Percentiles rank a stretch among this genome's conserved stretches.
Evolutionary conservation across 2,329 filamentous ascomycete genomes (phyloP).

Genomic region (Colletotrichum limetticola): DNA sequence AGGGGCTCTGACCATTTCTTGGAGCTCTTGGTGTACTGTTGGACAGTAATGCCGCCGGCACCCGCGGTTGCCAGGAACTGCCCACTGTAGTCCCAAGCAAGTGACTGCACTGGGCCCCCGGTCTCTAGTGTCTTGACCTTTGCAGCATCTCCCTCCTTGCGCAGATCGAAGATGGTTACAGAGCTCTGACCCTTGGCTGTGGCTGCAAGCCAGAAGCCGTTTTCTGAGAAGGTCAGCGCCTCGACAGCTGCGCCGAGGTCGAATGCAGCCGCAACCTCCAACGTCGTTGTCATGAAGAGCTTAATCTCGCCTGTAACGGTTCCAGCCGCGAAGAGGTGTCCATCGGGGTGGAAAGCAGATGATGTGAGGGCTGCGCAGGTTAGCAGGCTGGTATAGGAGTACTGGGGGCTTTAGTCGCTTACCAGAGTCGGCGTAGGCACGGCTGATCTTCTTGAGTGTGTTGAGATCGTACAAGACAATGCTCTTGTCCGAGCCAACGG

Average conservation of each 20-base stretch:
- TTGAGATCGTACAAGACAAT: conserved; percentile 88
- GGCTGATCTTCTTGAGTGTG: conserved; percentile 74
- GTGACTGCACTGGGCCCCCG: conserved; percentile 78
- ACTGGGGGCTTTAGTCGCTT: background rate
- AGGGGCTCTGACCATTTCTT: conserved; percentile 93
- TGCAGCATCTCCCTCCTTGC: conserved; percentile 87
- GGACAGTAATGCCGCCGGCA: conserved; percentile 82
- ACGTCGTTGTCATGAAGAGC: conserved; percentile 87
- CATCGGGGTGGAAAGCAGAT: conserved; percentile 93
- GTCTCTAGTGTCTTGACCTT: conserved; percentile 87
- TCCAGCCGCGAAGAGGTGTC: conserved; percentile 90
- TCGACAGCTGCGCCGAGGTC: conserved; percentile 75
- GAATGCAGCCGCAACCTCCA: conserved; percentile 81
- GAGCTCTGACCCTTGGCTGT: conserved; percentile 80
- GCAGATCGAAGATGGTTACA: conserved; percentile 90
- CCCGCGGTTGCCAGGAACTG: conserved; percentile 90
- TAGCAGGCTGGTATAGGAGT: conserved; percentile 38
- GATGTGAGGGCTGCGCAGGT: conserved; percentile 72
- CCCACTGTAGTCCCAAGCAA: conserved; percentile 94
- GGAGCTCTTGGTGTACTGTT: conserved; percentile 86
- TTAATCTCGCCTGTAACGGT: conserved; percentile 84
- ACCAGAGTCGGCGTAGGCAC: conserved; percentile 78
- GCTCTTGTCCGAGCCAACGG: conserved; percentile 91
- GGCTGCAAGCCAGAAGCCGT: conserved; percentile 94
- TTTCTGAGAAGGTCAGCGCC: conserved; percentile 89